phyloP scores from a whole-genome alignment of 2,329 filamentous ascomycete genomes.

The Penicillium palitans region DNA sequence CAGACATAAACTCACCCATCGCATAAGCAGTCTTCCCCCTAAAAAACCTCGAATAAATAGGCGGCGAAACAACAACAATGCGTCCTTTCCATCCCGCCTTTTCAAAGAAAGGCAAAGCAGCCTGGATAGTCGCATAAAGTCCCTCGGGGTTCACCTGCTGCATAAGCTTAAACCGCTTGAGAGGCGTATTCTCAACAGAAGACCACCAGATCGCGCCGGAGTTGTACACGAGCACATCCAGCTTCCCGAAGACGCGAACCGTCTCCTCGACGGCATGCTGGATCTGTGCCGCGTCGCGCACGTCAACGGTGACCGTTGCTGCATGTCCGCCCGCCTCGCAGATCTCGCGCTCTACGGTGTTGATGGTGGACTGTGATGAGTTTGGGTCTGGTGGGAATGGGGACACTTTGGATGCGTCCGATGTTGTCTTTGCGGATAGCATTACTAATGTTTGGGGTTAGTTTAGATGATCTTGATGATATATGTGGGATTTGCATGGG shows the following conservation, averaged over 20 bases:
- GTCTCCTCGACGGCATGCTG: conserved; percentile 60
- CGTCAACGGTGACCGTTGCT: conserved; percentile 68
- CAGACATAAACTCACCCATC: conserved; percentile 45
- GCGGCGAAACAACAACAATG: conserved; percentile 77
- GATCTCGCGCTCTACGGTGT: conserved; percentile 76
- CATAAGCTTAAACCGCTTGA: conserved; percentile 77
- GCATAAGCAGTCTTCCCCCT: conserved; percentile 84
- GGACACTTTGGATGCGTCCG: conserved; percentile 55
- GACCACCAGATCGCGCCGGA: conserved; percentile 85
- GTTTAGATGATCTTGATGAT: not conserved
- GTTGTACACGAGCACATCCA: conserved; percentile 81
- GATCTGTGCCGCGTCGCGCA: conserved; percentile 63
- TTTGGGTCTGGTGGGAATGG: conserved; percentile 77
- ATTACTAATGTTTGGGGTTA: conserved; percentile 57
- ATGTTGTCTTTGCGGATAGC: conserved; percentile 73
- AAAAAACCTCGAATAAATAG: conserved; percentile 84
- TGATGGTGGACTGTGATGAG: conserved; percentile 72
- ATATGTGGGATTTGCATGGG: not conserved
- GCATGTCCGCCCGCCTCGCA: conserved; percentile 62
- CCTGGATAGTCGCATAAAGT: conserved; percentile 70
- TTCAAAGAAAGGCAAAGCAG: conserved; percentile 65
- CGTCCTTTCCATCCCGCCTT: conserved; percentile 58
- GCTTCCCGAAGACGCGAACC: conserved; percentile 58
- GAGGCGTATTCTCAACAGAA: conserved; percentile 68
- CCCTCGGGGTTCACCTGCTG: conserved; percentile 74